Base-by-base conservation (phyloP, 306 rosid genomes). In the Cicer cuneatum region DNA sequence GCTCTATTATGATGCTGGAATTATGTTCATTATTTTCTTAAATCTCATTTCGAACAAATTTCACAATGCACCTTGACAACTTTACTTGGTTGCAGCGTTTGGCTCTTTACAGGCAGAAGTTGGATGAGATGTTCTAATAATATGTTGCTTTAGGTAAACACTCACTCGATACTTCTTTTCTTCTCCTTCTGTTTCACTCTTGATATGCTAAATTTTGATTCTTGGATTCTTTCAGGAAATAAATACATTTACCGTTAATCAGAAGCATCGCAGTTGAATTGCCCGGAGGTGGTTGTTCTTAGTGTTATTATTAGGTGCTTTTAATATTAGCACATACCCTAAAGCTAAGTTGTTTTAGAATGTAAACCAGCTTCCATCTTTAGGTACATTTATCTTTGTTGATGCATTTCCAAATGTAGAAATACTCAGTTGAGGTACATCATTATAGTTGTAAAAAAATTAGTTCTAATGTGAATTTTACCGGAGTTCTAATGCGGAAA, bases 21-120 rank as follows among this genome's bases (percentile, higher is more conserved):
- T 64, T 19, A 47, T 41, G 79, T 76, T 83, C 14, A 12, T 11
- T 64, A 29, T 63, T 70, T 71, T 33, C 62, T 71, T 40, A 13
- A 42, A 53, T 73, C 47, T 75, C 42, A n/a, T 54, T 73, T 56
- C 72, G 7, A 61, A 75, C 77, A 43, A 60, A 66, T 38, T 53
- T 70, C 11, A 46, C 59, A 49, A 80, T 75, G 35, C 70, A 47
- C 66, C 19, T 62, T 80, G 49, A 84, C 77, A 60, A 38, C 35
- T 72, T 38, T 51, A 29, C 61, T 65, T 77, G 63, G 39, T 77
- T 66, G 37, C 87, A 84, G 87, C 77, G 71, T 68, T 73, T 84
- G 80, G 87, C 87, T 69, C 85, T 68, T 56, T 84, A 84, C 82
- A 84, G 64, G 21, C 75, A 84, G 66, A 84, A 77, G 79, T 77